Evolutionary conservation across 257 asterid species (phyloP).

Genomic region (Solanum medicagineum): DNA sequence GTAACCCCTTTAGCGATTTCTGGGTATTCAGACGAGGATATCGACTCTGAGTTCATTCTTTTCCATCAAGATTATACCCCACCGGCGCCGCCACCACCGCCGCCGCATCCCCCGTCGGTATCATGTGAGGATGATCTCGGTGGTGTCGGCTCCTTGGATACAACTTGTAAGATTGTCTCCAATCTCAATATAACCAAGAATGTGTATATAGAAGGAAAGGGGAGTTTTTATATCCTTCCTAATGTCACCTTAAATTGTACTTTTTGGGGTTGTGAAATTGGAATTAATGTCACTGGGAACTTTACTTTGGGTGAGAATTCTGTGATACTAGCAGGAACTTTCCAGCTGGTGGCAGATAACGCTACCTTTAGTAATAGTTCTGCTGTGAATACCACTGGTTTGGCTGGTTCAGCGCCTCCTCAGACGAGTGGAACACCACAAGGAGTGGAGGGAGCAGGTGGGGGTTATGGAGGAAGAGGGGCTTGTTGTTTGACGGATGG

Average conservation of each 20-base stretch:
- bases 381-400: conserved; percentile 65
- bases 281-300: conserved; percentile 60
- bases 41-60: conserved; percentile 39
- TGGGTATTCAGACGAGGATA: conserved; percentile 17
- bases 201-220: conserved; percentile 84
- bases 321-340: conserved; percentile 41
- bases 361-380: conserved; percentile 58
- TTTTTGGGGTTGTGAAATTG: conserved; percentile 65
- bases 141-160: conserved; percentile 83
- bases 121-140: conserved; percentile 86
- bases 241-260: conserved; percentile 57
- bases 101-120: conserved; percentile 89
- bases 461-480: conserved; percentile 98
- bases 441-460: conserved; percentile 90
- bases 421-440: conserved; percentile 97
- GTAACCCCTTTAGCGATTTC: conserved; percentile 26
- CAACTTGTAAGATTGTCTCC: conserved; percentile 70
- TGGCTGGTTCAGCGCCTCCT: conserved; percentile 76
- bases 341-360: conserved; percentile 54
- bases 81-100: conserved; percentile 99
- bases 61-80: conserved; percentile 95
- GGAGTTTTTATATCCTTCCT: conserved; percentile 65
- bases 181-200: conserved; percentile 50
- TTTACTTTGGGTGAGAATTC: conserved; percentile 59
- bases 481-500: conserved; percentile 70